A percentile compares a stretch with the other conserved stretches of the same genome.
These are phyloP conservation scores for Phalaenopsis equestris DNA, from an alignment of 106 monocot genomes.

Conservation along the genomic window DNA sequence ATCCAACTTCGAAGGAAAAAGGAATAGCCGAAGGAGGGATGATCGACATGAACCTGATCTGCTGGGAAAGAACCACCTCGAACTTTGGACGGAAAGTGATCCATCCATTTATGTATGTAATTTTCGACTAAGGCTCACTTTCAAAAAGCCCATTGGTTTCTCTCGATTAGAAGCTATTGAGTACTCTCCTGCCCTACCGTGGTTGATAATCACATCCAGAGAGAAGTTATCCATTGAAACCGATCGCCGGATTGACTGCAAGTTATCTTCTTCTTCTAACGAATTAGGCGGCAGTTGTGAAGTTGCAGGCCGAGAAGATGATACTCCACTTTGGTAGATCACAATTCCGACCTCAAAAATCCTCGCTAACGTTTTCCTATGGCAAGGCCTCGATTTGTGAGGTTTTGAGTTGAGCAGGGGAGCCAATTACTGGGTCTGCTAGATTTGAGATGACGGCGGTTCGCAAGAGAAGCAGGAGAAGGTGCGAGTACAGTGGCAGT, in stretches of 20 bases:
- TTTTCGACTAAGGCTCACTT: background rate
- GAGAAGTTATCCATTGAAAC: conserved; percentile 35
- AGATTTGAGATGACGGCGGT: background rate
- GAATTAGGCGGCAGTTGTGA: background rate
- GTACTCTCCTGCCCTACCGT: conserved; percentile 2
- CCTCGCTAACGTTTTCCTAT: background rate
- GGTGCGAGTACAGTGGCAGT: background rate
- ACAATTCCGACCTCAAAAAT: background rate
- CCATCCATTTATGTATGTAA: conserved; percentile 10
- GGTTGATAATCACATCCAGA: background rate
- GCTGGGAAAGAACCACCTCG: conserved; percentile 29
- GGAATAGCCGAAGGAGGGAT: no score
- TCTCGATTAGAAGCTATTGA: background rate
- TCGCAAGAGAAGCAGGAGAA: background rate
- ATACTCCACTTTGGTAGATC: background rate
- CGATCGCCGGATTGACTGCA: conserved; percentile 41
- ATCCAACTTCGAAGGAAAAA: no score
- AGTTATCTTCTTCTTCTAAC: conserved; percentile 2
- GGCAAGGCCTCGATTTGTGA: conserved; percentile 2
- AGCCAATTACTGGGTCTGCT: conserved; percentile 7
- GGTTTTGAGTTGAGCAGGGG: background rate
- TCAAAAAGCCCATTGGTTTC: conserved; percentile 7
- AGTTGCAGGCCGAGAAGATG: conserved; percentile 5
- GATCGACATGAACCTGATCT: no score
- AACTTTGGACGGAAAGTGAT: conserved; percentile 26